Percentiles rank a stretch among this genome's conserved stretches.
phyloP scores from a whole-genome alignment of 352 stramenopile genomes.

The Pythium folliculosum region DNA sequence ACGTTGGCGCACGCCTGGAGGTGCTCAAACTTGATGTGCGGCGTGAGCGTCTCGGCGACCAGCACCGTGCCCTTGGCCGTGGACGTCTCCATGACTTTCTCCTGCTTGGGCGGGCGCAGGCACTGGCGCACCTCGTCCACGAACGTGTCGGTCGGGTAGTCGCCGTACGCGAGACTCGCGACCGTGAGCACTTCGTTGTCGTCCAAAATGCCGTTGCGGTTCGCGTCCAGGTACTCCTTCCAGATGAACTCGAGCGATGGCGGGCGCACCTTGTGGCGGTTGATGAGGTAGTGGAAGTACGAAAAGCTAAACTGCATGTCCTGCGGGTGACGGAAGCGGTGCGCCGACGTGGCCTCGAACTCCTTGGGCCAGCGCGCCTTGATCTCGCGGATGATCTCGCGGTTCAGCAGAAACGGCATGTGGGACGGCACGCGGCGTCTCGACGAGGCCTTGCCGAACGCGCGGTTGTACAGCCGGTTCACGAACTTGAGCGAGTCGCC shows the following conservation, averaged over 20 bases:
- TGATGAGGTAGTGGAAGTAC: conserved; percentile 95
- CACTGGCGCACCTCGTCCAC: conserved; percentile 70
- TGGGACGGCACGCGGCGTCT: conserved; percentile 91
- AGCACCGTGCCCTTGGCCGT: conserved; percentile 58
- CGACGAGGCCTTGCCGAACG: conserved; percentile 74
- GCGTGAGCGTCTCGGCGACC: conserved; percentile 73
- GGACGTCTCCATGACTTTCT: conserved; percentile 68
- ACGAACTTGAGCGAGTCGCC: conserved; percentile 91
- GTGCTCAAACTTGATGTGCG: conserved; percentile 69
- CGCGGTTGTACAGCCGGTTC: conserved; percentile 91
- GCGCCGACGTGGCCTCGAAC: conserved; percentile 73
- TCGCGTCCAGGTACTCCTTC: conserved; percentile 87
- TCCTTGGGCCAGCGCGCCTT: conserved; percentile 79
- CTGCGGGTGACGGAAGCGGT: conserved; percentile 89
- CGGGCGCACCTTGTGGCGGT: conserved; percentile 78
- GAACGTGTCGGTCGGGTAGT: conserved; percentile 69
- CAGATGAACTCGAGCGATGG: conserved; percentile 83
- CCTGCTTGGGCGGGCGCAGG: conserved; percentile 66
- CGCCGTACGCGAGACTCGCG: conserved; percentile 76
- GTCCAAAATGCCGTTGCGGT: conserved; percentile 89
- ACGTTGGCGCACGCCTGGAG: conserved; percentile 55
- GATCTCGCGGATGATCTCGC: conserved; percentile 86
- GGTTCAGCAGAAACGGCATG: conserved; percentile 95
- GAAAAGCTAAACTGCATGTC: conserved; percentile 96
- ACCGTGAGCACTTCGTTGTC: conserved; percentile 91